Percentiles rank a stretch among this genome's conserved stretches.
phyloP scores from a whole-genome alignment of 352 stramenopile genomes.

The Elongisporangium senticosum region DNA sequence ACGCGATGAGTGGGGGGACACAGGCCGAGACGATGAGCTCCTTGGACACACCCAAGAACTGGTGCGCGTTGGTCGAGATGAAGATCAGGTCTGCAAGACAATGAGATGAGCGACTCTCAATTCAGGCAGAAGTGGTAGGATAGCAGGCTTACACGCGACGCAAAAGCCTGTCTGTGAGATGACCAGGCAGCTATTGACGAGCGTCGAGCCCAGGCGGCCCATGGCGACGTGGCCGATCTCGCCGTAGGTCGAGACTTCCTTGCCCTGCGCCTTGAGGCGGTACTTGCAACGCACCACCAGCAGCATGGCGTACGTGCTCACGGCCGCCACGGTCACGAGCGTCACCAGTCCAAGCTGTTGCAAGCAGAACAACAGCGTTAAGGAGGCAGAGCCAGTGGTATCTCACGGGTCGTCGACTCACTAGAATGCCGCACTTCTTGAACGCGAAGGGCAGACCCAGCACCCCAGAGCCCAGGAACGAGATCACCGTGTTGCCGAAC shows the following conservation, averaged over 20 bases:
- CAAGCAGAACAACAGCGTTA: not conserved
- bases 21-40: conserved; percentile 49
- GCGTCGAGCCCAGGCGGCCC: conserved; percentile 44
- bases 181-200: conserved; percentile 85
- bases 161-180: conserved; percentile 88
- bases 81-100: conserved; percentile 81
- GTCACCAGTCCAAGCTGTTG: conserved; percentile 52
- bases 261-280: conserved; percentile 49
- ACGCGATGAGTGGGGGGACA: conserved; percentile 54
- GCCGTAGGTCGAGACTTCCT: conserved; percentile 66
- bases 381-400: not conserved
- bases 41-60: conserved; percentile 57
- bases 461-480: conserved; percentile 89
- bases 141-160: conserved; percentile 58
- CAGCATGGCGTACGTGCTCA: conserved; percentile 72
- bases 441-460: conserved; percentile 90
- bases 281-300: conserved; percentile 81
- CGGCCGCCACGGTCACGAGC: conserved; percentile 35
- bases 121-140: not conserved
- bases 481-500: conserved; percentile 85
- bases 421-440: conserved; percentile 79
- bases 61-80: conserved; percentile 84
- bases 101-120: not conserved
- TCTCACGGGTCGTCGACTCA: not conserved
- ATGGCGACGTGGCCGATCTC: conserved; percentile 82